Evolutionary conservation across 176 grass and related monocot species (phyloP).

Genomic region (Carex littledalei): DNA sequence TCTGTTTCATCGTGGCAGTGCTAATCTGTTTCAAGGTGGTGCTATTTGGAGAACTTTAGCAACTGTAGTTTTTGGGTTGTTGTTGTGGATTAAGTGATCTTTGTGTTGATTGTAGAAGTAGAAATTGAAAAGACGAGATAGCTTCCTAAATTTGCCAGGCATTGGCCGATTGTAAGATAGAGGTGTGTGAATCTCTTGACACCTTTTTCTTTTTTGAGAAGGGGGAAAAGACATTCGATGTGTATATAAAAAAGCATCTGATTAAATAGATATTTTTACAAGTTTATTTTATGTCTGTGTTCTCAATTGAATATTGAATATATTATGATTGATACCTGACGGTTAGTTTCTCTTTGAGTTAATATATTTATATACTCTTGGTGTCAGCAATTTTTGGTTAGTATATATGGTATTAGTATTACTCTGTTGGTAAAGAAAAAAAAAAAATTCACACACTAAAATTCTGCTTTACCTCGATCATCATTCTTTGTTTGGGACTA

Average conservation of each 20-base stretch:
- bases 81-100: constrained; percentile 7
- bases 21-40: not conserved
- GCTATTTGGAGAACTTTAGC: not conserved
- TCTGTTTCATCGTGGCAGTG: not conserved
- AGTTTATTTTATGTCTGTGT: not conserved
- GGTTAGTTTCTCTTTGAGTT: not conserved
- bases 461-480: too few species aligned
- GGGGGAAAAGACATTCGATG: not conserved
- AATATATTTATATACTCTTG: not conserved
- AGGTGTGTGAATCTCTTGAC: not conserved
- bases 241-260: not conserved
- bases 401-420: not conserved
- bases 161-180: not conserved
- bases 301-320: not conserved
- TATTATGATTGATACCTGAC: not conserved
- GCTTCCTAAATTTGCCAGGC: not conserved
- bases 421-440: not conserved
- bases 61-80: not conserved
- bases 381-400: too few species aligned
- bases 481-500: too few species aligned
- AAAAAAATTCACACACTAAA: too few species aligned
- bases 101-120: not conserved
- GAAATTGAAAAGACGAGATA: not conserved
- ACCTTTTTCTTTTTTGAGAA: not conserved
- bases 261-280: not conserved